A percentile compares a stretch with the other conserved stretches of the same genome.
These are phyloP conservation scores for Pyrenophora graminea DNA, from an alignment of 2,329 filamentous ascomycete genomes.

Conservation along the genomic window DNA sequence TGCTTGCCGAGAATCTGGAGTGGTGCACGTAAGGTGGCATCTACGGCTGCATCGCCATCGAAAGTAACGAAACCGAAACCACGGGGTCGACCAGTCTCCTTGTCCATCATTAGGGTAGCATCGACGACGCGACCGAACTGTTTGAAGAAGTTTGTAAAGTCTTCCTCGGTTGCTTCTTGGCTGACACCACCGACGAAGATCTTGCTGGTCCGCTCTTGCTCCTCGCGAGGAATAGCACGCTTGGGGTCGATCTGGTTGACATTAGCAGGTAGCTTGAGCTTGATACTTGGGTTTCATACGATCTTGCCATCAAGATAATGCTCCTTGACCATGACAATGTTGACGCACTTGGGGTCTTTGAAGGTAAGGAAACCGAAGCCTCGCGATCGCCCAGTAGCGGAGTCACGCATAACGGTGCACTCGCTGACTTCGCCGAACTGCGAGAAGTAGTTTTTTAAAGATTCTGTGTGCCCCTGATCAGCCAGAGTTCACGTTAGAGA, in stretches of 20 bases:
- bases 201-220: constrained; percentile 97
- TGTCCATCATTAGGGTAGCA: constrained; percentile 99
- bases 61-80: constrained; percentile 99
- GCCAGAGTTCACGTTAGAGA: not conserved
- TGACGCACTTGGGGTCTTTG: constrained; percentile 95
- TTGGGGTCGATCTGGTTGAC: constrained; percentile 86
- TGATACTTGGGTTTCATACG: constrained; percentile 61
- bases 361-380: constrained; percentile 98
- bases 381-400: constrained; percentile 86
- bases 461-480: constrained; percentile 64
- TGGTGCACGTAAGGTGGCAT: constrained; percentile 81
- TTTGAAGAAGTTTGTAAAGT: constrained; percentile 96
- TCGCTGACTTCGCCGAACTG: constrained; percentile 97
- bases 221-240: constrained; percentile 92
- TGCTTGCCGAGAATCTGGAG: constrained; percentile 93
- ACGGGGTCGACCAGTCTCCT: constrained; percentile 94
- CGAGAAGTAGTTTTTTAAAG: constrained; percentile 93
- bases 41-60: constrained; percentile 92
- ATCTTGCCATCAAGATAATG: constrained; percentile 98
- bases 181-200: constrained; percentile 98
- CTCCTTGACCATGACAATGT: constrained; percentile 99
- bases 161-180: constrained; percentile 93
- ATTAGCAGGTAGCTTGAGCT: constrained; percentile 24
- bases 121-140: constrained; percentile 96
- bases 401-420: constrained; percentile 99